Base-by-base conservation (phyloP, 1,139 yeast genomes). In the Lodderomyces metapsilosis region DNA sequence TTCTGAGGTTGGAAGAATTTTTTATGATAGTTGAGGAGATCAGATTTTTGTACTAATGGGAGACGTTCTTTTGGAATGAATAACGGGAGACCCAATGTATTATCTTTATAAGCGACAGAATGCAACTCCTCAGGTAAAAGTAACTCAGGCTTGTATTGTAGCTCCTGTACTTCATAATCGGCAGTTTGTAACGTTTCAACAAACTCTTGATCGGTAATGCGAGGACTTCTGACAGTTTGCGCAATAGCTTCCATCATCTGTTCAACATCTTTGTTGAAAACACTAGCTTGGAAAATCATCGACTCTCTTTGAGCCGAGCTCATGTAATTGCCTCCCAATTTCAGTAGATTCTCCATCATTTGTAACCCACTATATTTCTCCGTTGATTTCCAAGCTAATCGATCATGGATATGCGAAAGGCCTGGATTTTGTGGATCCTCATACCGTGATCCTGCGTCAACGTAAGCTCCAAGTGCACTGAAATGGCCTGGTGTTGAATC, bases 231-330 rank as follows among this genome's bases (percentile, higher is more conserved):
- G 8, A 91, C 83, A 0, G 97, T 88, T 52, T 89, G 94, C n/a
- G 88, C 70, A 52, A 92, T 71, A 40, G 88, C 70, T 36, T 77
- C 78, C 52, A 88, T 80, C 96, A 94, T 89, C 50, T 73, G 70
- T 36, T 82, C 94, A n/a, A 85, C 82, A 57, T 91, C 96, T 41
- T 67, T 77, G 59, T 91, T 89, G 71, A 92, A 92, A 1, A 89
- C 96, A 1, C 96, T 84, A 2, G 97, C 95, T 62, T 92, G 98
- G 61, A 92, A 92, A 68, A 92, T 80, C 70, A 92, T 76, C 4
- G 94, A 79, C 59, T 92, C 98, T 57, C 98, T 75, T 22, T 95
- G 88, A 1, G 96, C 88, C 1, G 96, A 84, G 57, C 96, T 87
- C 81, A 88, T 91, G 62, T 86, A 89, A 61, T 91, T 92, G 10